A percentile compares a stretch with the other conserved stretches of the same genome.
phyloP scores from a whole-genome alignment of 1,139 yeast genomes.

The Arxiozyma heterogenica region DNA sequence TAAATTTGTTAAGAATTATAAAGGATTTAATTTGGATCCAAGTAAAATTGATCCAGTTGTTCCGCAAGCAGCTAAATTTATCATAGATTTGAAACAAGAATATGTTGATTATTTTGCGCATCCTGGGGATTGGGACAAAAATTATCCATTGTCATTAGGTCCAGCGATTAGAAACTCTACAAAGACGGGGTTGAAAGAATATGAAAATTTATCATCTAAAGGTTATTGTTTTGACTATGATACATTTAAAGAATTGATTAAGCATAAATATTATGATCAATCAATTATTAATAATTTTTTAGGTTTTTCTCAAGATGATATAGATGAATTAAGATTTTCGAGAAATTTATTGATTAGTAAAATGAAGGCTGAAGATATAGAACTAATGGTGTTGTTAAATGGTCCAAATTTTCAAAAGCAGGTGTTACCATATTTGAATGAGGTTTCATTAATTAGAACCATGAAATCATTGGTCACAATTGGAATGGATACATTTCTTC shows the following conservation, averaged over 20 bases:
- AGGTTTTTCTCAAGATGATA: constrained; percentile 11
- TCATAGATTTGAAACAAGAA: constrained; percentile 19
- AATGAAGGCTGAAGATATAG: constrained; percentile 12
- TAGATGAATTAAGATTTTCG: constrained; percentile 16
- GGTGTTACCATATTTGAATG: constrained; percentile 17
- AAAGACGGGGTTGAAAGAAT: constrained; percentile 23
- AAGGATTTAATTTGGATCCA: constrained; percentile 21
- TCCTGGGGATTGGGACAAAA: constrained; percentile 31
- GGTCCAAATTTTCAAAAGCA: constrained; percentile 4
- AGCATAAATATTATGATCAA: constrained; percentile 13
- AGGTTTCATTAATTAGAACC: constrained; percentile 13
- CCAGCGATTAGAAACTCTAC: constrained; percentile 21
- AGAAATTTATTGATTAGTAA: constrained; percentile 17
- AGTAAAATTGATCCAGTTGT: constrained; percentile 18
- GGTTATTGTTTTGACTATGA: constrained; percentile 29
- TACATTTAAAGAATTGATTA: constrained; percentile 24
- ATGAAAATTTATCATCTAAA: constrained; percentile 17
- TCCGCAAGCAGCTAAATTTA: constrained; percentile 26
- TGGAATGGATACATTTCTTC: constrained; percentile 3
- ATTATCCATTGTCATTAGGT: constrained; percentile 26
- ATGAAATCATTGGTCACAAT: constrained; percentile 4
- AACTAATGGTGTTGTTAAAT: constrained; percentile 6
- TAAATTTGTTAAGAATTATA: constrained; percentile 18
- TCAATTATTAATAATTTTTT: constrained; percentile 15
- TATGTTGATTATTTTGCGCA: constrained; percentile 18